Conservation (phyloP, 805 yeast species). For the Metschnikowia anglica region DNA sequence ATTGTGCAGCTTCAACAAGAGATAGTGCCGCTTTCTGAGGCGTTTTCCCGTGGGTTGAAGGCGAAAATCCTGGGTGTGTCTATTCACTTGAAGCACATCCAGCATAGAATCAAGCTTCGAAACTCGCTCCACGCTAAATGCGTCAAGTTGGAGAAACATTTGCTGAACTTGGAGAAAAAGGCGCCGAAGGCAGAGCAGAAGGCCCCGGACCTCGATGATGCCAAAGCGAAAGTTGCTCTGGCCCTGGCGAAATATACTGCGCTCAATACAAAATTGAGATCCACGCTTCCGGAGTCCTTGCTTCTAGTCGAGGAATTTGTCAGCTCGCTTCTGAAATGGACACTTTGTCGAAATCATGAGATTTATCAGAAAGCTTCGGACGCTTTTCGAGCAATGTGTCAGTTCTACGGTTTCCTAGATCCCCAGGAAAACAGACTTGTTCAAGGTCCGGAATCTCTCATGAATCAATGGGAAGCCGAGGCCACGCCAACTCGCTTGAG, state of each 20-base stretch:
- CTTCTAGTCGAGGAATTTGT: slow-evolving; percentile 50
- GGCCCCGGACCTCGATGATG: slow-evolving; percentile 34
- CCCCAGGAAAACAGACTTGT: slow-evolving; percentile 24
- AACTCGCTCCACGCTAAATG: slow-evolving; percentile 43
- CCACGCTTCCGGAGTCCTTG: slow-evolving; percentile 47
- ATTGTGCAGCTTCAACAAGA: slow-evolving; percentile 20
- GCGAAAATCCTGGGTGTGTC: slow-evolving; percentile 41
- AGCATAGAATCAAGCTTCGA: slow-evolving; percentile 45
- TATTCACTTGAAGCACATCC: slow-evolving; percentile 33
- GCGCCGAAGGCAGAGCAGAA: slow-evolving; percentile 17
- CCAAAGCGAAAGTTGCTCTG: slow-evolving; percentile 32
- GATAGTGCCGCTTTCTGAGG: slow-evolving; percentile 25
- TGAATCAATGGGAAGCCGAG: slow-evolving; percentile 39
- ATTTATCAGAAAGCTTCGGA: slow-evolving; percentile 33
- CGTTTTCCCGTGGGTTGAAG: slow-evolving; percentile 29
- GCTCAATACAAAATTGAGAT: slow-evolving; percentile 34
- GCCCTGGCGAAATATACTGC: slow-evolving; percentile 32
- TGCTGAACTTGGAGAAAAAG: slow-evolving; percentile 39
- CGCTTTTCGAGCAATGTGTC: slow-evolving; percentile 26
- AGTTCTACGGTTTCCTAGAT: slow-evolving; percentile 31
- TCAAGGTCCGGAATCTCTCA: slow-evolving; percentile 20
- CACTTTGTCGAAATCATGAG: slow-evolving; percentile 39
- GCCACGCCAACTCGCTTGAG: slow-evolving; percentile 38
- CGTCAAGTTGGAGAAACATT: slow-evolving; percentile 36
- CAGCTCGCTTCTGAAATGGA: slow-evolving; percentile 38